Base-by-base conservation (phyloP, 805 yeast species). In the Teunomyces barrocoloradensis region DNA sequence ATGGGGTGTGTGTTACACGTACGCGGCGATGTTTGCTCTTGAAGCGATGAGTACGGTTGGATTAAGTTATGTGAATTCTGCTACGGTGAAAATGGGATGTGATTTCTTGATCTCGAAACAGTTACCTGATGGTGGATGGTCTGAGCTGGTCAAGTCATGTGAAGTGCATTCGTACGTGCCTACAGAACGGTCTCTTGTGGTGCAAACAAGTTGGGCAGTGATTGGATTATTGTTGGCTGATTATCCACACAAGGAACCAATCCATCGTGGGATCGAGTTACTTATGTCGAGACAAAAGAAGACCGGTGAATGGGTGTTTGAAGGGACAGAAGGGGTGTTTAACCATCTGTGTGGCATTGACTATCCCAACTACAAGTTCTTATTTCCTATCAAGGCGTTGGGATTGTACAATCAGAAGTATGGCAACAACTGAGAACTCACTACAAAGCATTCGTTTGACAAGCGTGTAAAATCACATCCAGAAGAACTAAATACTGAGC, bases 1-100 rank as follows among this genome's bases (percentile, higher is more conserved):
- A 35, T 94, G 99, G 99, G 99, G 99, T 32, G 84, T 94, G 4
- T 94, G 99, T 63, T 90, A 77, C 62, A 88, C 97, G 0, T 94
- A 94, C 65, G 98, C 98, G 0, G 87, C 90, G 1, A 94, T 94
- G 99, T 94, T 94, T 78, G 99, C 99, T 0, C 66, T 94, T 25
- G 99, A 94, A 57, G 98, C 98, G 0, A 74, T 94, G 42, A 73
- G 81, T 23, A 80, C 92, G 3, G 85, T 85, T 23, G 88, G 84
- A 1, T 77, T 77, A 48, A 69, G 59, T 2, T 92, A 90, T 62
- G 59, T 59, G 1, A 89, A 84, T 57, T 80, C 85, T 34, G 78
- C 72, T 5, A 64, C 69, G 2, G 96, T 89, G 5, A 68, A 73
- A 34, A 78, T 69, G 55, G 99, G 96, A 0, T 94, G 98, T 61